Percentiles rank a stretch among this genome's conserved stretches.
These are phyloP conservation scores for Trypanosoma cruzi DNA, from an alignment of 208 protist genomes.

Conservation along the genomic window DNA sequence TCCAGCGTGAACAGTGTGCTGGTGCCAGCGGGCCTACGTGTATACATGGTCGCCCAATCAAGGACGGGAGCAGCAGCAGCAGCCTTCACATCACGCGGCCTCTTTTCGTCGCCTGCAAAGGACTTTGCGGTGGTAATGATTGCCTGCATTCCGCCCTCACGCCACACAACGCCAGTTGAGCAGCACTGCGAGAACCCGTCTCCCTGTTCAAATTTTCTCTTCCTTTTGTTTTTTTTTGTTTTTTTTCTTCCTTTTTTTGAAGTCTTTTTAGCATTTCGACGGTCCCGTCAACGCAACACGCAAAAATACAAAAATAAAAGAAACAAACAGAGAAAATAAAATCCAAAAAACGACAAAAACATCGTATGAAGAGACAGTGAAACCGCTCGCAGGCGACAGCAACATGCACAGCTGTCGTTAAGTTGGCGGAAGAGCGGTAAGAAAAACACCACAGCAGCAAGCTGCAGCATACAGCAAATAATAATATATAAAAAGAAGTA, in stretches of 20 bases:
- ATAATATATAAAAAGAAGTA: not conserved
- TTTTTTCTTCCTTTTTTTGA: conserved; percentile 12
- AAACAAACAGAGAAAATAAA: conserved; percentile 16
- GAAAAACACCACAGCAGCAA: not conserved
- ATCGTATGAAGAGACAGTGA: not conserved
- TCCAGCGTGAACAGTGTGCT: conserved; percentile 83
- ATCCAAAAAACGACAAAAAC: conserved; percentile 17
- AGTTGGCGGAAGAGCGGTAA: not conserved
- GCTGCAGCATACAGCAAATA: not conserved
- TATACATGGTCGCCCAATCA: conserved; percentile 86
- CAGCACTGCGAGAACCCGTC: not conserved
- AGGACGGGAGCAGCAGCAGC: conserved; percentile 6
- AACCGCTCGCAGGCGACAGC: not conserved
- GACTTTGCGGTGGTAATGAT: conserved; percentile 25
- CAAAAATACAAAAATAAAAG: conserved; percentile 18
- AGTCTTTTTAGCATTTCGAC: too few relatives aligned
- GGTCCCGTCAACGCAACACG: too few relatives aligned
- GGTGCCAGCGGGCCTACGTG: conserved; percentile 52
- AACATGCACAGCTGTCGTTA: not conserved
- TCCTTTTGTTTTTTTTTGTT: conserved; percentile 6
- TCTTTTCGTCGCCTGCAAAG: conserved; percentile 11
- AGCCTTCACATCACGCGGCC: conserved; percentile 4
- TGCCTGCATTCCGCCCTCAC: conserved; percentile 30
- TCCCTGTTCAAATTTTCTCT: not conserved
- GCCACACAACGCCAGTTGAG: not conserved